Evolutionary conservation across 352 stramenopile species (phyloP).

Genomic region (Phytophthora megakarya): DNA sequence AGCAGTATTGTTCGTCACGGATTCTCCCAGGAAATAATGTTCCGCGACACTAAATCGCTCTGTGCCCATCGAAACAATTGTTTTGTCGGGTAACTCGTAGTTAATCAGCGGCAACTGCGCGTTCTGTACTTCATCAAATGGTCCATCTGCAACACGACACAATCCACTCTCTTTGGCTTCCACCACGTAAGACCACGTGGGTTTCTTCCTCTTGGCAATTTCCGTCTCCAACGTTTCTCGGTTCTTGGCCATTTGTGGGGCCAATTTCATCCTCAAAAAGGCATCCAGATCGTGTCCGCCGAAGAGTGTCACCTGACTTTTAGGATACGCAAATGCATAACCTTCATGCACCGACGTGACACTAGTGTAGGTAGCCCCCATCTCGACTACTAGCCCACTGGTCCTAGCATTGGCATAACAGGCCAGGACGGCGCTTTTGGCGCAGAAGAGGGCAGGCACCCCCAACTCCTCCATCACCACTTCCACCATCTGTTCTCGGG

Average conservation of each 20-base stretch:
- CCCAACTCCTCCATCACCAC: constrained; percentile 85
- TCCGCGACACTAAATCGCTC: constrained; percentile 91
- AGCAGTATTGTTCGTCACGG: constrained; percentile 14
- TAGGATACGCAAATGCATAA: constrained; percentile 73
- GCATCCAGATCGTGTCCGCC: constrained; percentile 71
- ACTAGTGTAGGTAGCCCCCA: constrained; percentile 78
- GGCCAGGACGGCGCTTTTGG: constrained; percentile 81
- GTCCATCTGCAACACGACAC: constrained; percentile 70
- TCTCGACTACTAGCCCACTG: constrained; percentile 79
- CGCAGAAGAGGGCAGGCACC: constrained; percentile 74
- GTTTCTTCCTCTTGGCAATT: constrained; percentile 37
- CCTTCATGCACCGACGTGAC: constrained; percentile 81
- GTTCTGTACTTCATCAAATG: constrained; percentile 78
- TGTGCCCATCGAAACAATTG: constrained; percentile 77
- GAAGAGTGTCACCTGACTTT: constrained; percentile 59
- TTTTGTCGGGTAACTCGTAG: constrained; percentile 84
- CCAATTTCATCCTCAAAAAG: constrained; percentile 63
- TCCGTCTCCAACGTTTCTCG: constrained; percentile 18
- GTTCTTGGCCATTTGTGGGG: constrained; percentile 39
- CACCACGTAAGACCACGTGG: constrained; percentile 61
- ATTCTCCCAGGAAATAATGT: constrained; percentile 74
- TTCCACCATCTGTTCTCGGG: constrained; percentile 73
- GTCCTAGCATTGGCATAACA: constrained; percentile 87
- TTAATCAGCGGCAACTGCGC: constrained; percentile 67
- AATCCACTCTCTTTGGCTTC: constrained; percentile 80